A percentile compares a stretch with the other conserved stretches of the same genome.
Conservation (phyloP, 2,329 filamentous ascomycete species). For the Golovinomyces cichoracearum region DNA sequence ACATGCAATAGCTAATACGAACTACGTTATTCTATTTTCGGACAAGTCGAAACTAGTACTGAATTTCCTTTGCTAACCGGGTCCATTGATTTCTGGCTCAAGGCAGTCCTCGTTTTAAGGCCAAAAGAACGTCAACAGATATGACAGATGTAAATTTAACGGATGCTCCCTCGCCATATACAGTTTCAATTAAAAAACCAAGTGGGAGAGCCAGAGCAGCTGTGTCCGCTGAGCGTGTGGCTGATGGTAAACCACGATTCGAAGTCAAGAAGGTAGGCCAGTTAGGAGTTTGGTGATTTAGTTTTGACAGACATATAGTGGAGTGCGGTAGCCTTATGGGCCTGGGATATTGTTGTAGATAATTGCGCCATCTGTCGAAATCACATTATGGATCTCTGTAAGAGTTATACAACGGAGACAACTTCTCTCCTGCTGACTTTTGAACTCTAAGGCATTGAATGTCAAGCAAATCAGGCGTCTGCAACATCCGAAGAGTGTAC, state of each 20-base stretch:
- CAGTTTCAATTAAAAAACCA: conserved; percentile 29
- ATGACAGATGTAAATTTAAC: conserved; percentile 98
- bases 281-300: neutral
- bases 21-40: neutral
- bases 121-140: conserved; percentile 5
- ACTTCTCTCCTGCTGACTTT: conserved; percentile 1
- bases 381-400: conserved; percentile 98
- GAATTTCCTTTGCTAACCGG: neutral
- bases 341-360: conserved; percentile 98
- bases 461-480: conserved; percentile 93
- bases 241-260: conserved; percentile 72
- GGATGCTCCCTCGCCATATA: conserved; percentile 37
- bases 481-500: conserved; percentile 96
- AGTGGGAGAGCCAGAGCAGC: conserved; percentile 23
- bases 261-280: conserved; percentile 81
- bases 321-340: conserved; percentile 96
- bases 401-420: conserved; percentile 14
- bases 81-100: neutral
- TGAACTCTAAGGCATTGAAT: conserved; percentile 52
- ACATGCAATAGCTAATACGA: neutral
- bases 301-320: conserved; percentile 30
- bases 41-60: neutral
- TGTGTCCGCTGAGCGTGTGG: conserved; percentile 20
- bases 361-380: conserved; percentile 99
- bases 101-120: neutral